phyloP scores from a whole-genome alignment of 345 rosid genomes.

The Durio zibethinus region DNA sequence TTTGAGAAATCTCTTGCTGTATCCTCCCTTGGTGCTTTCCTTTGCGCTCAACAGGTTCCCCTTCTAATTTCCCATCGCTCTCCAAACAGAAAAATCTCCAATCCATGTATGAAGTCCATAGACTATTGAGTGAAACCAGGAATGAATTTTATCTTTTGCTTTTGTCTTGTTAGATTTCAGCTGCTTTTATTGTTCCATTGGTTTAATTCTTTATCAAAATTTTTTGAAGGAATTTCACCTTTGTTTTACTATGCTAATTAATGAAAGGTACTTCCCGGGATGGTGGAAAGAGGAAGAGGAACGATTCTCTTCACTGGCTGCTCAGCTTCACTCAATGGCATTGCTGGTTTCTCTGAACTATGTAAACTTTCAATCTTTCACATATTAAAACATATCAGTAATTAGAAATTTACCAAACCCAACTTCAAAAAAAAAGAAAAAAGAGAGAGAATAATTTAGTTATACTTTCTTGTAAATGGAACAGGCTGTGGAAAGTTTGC shows the following conservation, averaged over 20 bases:
- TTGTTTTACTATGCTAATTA: background rate
- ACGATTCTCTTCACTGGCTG: constrained; percentile 93
- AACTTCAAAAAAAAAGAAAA: background rate
- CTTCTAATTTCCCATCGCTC: background rate
- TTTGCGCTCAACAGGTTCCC: constrained; percentile 80
- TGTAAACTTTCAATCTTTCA: constrained; percentile 40
- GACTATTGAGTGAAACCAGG: too few species aligned
- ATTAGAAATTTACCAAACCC: background rate
- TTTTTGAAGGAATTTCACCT: background rate
- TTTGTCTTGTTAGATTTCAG: background rate
- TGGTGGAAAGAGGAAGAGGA: constrained; percentile 88
- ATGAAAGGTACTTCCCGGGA: constrained; percentile 72
- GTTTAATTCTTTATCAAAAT: background rate
- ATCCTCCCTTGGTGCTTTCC: constrained; percentile 73
- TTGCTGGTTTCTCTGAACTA: constrained; percentile 82
- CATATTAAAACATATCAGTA: background rate
- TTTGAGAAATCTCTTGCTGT: constrained; percentile 75
- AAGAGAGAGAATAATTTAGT: background rate
- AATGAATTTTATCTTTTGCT: background rate
- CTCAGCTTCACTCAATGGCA: constrained; percentile 77
- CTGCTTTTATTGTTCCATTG: background rate
- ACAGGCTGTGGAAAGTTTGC: constrained; percentile 94
- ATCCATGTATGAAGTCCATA: background rate
- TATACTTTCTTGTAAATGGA: background rate
- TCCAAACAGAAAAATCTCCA: background rate